A percentile compares a stretch with the other conserved stretches of the same genome.
These are phyloP conservation scores for Irpex sp. DNA, from an alignment of 1,284 basidiomycete species.

Conservation along the genomic window DNA sequence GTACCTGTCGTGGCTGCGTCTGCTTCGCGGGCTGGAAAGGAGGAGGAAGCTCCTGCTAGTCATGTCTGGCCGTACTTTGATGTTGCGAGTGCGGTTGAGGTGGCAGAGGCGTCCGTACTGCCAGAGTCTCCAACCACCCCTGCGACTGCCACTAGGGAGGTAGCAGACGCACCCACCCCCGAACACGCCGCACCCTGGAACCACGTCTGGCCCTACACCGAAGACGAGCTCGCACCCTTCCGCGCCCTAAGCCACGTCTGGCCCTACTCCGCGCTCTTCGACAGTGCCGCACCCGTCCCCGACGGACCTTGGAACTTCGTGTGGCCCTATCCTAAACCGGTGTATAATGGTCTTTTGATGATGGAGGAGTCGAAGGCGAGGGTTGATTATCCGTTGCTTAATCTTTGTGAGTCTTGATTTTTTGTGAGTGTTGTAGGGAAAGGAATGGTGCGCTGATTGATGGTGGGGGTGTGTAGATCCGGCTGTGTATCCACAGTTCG, in stretches of 20 bases:
- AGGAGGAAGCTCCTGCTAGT: background rate
- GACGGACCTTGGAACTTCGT: background rate
- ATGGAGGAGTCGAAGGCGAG: background rate
- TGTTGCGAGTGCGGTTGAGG: background rate
- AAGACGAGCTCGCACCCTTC: background rate
- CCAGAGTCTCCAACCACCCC: too few species aligned
- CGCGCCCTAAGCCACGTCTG: background rate
- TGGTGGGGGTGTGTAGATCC: conserved; percentile 16
- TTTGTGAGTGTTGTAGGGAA: too few species aligned
- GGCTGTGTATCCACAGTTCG: conserved; percentile 25
- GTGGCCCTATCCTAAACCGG: conserved; percentile 7
- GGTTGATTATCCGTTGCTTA: conserved; percentile 22
- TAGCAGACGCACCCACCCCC: background rate
- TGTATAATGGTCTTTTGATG: background rate
- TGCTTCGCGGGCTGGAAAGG: background rate
- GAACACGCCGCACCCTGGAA: background rate
- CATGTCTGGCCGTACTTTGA: background rate
- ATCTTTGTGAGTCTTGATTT: conserved; percentile 21
- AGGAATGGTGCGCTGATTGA: too few species aligned
- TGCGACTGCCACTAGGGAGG: too few species aligned
- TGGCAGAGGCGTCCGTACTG: too few species aligned
- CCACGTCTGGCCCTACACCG: background rate
- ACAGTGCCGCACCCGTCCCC: background rate
- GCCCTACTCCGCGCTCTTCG: background rate
- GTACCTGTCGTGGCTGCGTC: background rate